Conservation (phyloP, 176 grass and related monocot genomes). For the Eragrostis nindensis region DNA sequence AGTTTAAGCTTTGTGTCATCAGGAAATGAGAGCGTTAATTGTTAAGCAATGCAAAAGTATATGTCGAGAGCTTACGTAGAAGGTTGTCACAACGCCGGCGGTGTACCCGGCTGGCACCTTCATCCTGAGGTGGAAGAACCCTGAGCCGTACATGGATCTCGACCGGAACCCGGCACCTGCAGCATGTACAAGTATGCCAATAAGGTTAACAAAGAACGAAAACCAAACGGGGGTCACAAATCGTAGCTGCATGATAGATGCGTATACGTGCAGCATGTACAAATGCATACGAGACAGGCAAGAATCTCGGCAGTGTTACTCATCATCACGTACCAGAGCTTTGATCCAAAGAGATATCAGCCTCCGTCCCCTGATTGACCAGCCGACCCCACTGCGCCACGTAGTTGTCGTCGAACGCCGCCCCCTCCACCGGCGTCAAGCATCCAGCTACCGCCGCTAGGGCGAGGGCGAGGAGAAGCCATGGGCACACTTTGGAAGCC, state of each 20-base stretch:
- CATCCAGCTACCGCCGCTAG: background rate
- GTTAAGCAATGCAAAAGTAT: background rate
- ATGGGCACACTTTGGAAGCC: background rate
- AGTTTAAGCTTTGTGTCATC: background rate
- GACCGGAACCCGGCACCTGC: constrained; percentile 72
- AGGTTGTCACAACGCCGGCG: constrained; percentile 70
- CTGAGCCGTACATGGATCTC: constrained; percentile 54
- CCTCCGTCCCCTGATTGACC: constrained; percentile 38
- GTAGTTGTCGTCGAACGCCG: constrained; percentile 62
- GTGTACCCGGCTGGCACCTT: constrained; percentile 59
- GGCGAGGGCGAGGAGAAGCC: background rate
- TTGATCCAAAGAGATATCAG: constrained; percentile 60
- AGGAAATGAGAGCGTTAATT: background rate
- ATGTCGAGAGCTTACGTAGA: no score
- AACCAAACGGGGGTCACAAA: background rate
- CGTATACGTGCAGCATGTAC: background rate
- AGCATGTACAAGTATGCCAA: no score
- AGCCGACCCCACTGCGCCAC: constrained; percentile 53
- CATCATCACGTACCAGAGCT: constrained; percentile 49
- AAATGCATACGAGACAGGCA: background rate
- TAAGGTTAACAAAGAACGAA: background rate
- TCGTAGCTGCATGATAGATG: no score
- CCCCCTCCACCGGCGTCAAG: background rate
- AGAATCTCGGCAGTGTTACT: background rate
- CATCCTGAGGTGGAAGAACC: constrained; percentile 74